Base-by-base conservation (phyloP, 2,329 filamentous ascomycete species). In the Colletotrichum sp. region DNA sequence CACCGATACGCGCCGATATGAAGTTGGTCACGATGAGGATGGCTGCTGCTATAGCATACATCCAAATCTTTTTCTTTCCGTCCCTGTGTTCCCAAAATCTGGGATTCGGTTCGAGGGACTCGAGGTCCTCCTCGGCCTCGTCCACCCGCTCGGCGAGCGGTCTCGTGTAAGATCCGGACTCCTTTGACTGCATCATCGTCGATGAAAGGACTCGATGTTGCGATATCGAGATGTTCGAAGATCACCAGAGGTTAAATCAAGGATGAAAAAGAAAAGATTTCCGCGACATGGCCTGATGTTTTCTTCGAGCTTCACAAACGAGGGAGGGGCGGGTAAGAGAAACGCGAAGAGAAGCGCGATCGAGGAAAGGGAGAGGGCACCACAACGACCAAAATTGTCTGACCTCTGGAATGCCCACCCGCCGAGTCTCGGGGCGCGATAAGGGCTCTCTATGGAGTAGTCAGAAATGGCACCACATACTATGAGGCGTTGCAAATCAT, bases 1-100 rank as follows among this genome's bases (percentile, higher is more conserved):
- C 78, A 21, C 79, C 79, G 34, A 78, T 65, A 21, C 76, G 78
- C 8, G 73, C 76, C 3, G 78, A 78, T 26, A 79, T 28, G 43
- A 79, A n/a, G 64, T 77, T 71, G 18, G 75, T 74, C 9, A 78
- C 70, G 5, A 77, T 26, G 8, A 73, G 38, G 4, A 77, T 58
- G 4, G 69, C 75, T 3, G 71, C 60, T 12, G 66, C 71, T 8
- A 43, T 60, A 21, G 66, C 60, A 9, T 55, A 71, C 10, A 21
- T 34, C 71, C 71, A 76, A 12, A 38, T 10, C 55, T 36, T 38
- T 34, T 52, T 66, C n/a, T 52, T 64, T 8, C 24, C 32, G 30
- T 43, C 55, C 8, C 48, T 56, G 38, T 75, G n/a, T 26, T 75
- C 71, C 62, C 74, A 66, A 1, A 32, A 13, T 56, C 36, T 32